A percentile compares a stretch with the other conserved stretches of the same genome.
Conservation (phyloP, 345 rosid genomes). For the Firmiana major region DNA sequence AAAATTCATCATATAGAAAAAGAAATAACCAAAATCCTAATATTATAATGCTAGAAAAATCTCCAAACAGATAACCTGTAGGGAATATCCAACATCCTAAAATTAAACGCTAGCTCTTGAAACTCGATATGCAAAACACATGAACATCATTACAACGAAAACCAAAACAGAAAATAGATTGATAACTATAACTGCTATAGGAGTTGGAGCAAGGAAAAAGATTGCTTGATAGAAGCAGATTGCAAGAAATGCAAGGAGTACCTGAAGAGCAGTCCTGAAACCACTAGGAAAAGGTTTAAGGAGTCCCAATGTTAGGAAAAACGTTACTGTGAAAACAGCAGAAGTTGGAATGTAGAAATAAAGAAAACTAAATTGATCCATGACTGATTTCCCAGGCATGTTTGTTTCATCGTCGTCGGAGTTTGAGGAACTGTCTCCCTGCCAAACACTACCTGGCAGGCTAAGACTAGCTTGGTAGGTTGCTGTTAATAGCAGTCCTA, state of each 20-base stretch:
- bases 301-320: not conserved
- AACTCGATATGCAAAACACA: not conserved
- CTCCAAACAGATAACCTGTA: not conserved
- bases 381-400: not conserved
- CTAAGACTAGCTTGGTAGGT: not conserved
- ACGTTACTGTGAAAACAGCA: not conserved
- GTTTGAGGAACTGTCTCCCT: too few species aligned
- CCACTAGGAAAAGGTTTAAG: not conserved
- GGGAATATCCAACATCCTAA: not conserved
- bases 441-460: not conserved
- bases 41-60: accelerated
- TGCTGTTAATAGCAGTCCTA: not conserved
- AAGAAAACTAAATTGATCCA: not conserved
- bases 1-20: not conserved
- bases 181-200: not conserved
- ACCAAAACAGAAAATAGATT: not conserved
- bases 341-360: not conserved
- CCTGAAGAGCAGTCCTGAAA: not conserved
- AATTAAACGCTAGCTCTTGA: not conserved
- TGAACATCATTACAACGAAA: not conserved
- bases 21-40: not conserved
- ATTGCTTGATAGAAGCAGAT: not conserved
- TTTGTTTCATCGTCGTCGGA: too few species aligned
- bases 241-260: not conserved
- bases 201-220: not conserved